These are phyloP conservation scores for Leccinum ponderosum DNA, from an alignment of 1,284 basidiomycete species.

Conservation along the genomic window DNA sequence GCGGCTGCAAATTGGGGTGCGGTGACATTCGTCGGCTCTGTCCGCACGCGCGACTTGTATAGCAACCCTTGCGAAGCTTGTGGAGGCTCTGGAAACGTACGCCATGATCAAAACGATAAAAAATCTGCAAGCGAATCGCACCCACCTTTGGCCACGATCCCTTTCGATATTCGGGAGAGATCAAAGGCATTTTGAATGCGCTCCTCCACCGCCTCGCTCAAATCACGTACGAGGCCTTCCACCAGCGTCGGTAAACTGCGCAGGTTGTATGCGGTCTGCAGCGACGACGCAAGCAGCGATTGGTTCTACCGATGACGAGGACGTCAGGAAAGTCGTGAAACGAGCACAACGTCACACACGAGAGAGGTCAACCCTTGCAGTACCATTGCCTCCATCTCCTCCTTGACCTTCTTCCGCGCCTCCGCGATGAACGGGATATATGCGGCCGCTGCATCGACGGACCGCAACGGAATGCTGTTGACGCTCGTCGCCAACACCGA, in stretches of 20 bases:
- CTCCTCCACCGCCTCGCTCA: conserved; percentile 82
- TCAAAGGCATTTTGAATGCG: conserved; percentile 86
- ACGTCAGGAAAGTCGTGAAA: neutral
- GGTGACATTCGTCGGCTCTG: conserved; percentile 82
- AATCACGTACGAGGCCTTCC: conserved; percentile 74
- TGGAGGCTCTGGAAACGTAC: conserved; percentile 18
- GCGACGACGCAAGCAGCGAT: conserved; percentile 83
- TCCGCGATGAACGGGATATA: conserved; percentile 74
- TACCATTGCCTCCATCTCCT: conserved; percentile 89
- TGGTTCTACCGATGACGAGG: conserved; percentile 62
- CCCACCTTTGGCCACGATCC: conserved; percentile 41
- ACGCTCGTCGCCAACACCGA: conserved; percentile 2
- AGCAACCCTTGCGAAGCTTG: conserved; percentile 42
- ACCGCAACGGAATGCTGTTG: conserved; percentile 55
- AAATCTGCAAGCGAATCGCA: no score
- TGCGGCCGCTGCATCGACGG: conserved; percentile 67
- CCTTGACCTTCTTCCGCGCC: conserved; percentile 66
- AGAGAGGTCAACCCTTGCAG: conserved; percentile 71
- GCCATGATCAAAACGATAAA: neutral
- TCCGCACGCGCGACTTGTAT: conserved; percentile 80
- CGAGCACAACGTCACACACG: conserved; percentile 43
- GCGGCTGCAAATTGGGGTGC: conserved; percentile 81
- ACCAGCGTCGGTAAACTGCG: conserved; percentile 83
- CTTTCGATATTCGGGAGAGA: conserved; percentile 80
- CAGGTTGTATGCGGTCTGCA: conserved; percentile 95